Evolutionary conservation across 1,139 yeast species (phyloP).

Genomic region (Hemisphaericaspora lyxosophila): DNA sequence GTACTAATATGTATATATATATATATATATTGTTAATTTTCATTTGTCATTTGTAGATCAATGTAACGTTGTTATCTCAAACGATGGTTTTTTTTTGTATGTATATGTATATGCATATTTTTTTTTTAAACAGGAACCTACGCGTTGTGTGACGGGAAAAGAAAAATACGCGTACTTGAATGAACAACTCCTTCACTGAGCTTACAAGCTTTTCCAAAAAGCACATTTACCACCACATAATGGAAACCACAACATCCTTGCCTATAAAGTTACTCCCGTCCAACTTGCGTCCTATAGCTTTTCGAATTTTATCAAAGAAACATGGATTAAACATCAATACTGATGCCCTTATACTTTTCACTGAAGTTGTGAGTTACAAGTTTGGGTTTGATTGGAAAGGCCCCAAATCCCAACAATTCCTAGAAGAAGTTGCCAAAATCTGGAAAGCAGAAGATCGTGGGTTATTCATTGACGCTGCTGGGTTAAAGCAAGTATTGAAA

Average conservation of each 20-base stretch:
- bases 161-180: too few species aligned
- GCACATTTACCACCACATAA: background rate
- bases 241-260: slow-evolving; percentile 26
- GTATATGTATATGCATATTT: too few species aligned
- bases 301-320: slow-evolving; percentile 83
- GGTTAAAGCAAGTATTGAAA: slow-evolving; percentile 60
- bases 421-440: slow-evolving; percentile 74
- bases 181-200: too few species aligned
- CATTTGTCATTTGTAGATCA: too few species aligned
- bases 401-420: slow-evolving; percentile 58
- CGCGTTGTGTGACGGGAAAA: too few species aligned
- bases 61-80: too few species aligned
- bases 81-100: too few species aligned
- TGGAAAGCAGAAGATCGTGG: slow-evolving; percentile 94
- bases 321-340: slow-evolving; percentile 90
- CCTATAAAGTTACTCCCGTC: slow-evolving; percentile 80
- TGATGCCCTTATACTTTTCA: slow-evolving; percentile 71
- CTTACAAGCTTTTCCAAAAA: slow-evolving; percentile 1
- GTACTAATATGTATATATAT: too few species aligned
- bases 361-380: slow-evolving; percentile 68
- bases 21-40: too few species aligned
- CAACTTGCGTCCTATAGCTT: slow-evolving; percentile 86
- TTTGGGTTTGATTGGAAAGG: slow-evolving; percentile 91
- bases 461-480: slow-evolving; percentile 74
- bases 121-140: too few species aligned